phyloP scores from a whole-genome alignment of 2,329 filamentous ascomycete genomes.

The Ascochyta clinopodiicola region DNA sequence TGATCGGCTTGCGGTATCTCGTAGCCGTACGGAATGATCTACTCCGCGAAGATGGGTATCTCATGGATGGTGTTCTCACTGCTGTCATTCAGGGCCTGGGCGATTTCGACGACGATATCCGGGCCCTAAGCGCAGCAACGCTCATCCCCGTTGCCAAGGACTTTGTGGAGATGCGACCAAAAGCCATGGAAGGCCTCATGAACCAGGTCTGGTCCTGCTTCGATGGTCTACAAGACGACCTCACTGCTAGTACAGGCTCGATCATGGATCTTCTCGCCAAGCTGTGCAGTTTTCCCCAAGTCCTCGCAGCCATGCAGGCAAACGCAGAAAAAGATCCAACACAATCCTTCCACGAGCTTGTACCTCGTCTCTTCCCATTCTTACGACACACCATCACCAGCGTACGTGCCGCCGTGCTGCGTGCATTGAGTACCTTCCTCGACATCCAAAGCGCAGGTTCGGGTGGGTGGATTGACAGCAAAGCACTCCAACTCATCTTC shows the following conservation, averaged over 20 bases:
- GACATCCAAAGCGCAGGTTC: slow-evolving; percentile 80
- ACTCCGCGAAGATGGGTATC: slow-evolving; percentile 78
- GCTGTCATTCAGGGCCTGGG: slow-evolving; percentile 95
- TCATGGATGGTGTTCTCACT: slow-evolving; percentile 91
- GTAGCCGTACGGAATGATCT: slow-evolving; percentile 95
- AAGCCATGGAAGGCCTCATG: slow-evolving; percentile 80
- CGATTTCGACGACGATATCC: slow-evolving; percentile 92
- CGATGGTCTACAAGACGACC: slow-evolving; percentile 93
- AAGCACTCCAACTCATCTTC: slow-evolving; percentile 85
- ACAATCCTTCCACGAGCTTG: slow-evolving; percentile 88
- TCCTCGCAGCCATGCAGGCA: slow-evolving; percentile 89
- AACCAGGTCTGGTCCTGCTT: slow-evolving; percentile 97
- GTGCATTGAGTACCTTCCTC: slow-evolving; percentile 91
- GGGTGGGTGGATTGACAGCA: slow-evolving; percentile 90
- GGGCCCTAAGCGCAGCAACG: slow-evolving; percentile 96
- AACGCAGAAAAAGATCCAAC: slow-evolving; percentile 81
- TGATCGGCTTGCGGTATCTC: slow-evolving; percentile 94
- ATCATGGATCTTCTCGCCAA: slow-evolving; percentile 98
- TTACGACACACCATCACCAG: slow-evolving; percentile 96
- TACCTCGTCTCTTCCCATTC: slow-evolving; percentile 94
- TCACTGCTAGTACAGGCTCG: slow-evolving; percentile 95
- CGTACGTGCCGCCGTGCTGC: slow-evolving; percentile 89
- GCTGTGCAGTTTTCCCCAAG: slow-evolving; percentile 91
- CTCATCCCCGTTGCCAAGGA: slow-evolving; percentile 95
- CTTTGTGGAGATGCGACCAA: slow-evolving; percentile 83